Evolutionary conservation across 176 grass and related monocot species (phyloP).

Genomic region (Aegilops sharonensis): DNA sequence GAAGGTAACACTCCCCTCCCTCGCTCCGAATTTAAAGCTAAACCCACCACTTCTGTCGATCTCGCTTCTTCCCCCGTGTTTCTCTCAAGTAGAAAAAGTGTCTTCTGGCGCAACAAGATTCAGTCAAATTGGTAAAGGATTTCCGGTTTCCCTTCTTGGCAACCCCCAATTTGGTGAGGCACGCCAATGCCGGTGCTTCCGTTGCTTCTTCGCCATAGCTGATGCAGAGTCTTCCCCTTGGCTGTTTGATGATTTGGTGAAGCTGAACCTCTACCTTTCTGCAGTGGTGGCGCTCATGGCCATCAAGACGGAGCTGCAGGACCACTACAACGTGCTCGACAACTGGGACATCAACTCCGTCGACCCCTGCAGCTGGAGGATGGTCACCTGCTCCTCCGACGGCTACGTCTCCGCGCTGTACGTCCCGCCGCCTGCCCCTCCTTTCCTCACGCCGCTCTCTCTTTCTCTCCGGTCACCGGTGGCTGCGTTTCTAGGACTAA

Average conservation of each 20-base stretch:
- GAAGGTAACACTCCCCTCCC: constrained; percentile 30
- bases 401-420: constrained; percentile 92
- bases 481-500: background rate
- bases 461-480: background rate
- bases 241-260: background rate
- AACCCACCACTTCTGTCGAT: background rate
- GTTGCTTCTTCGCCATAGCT: background rate
- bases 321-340: constrained; percentile 77
- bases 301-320: constrained; percentile 80
- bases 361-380: constrained; percentile 98
- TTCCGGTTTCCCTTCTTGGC: background rate
- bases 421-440: background rate
- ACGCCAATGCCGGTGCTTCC: constrained; percentile 3
- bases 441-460: background rate
- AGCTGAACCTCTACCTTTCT: background rate
- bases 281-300: constrained; percentile 92
- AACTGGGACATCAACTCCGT: constrained; percentile 99
- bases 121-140: background rate
- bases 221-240: background rate
- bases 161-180: background rate
- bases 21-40: background rate
- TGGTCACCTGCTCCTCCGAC: constrained; percentile 88
- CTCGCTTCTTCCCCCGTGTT: background rate
- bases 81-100: no score
- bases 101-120: background rate